These are phyloP conservation scores for Chrysoporthe cubensis DNA, from an alignment of 2,329 filamentous ascomycete genomes.

Conservation along the genomic window DNA sequence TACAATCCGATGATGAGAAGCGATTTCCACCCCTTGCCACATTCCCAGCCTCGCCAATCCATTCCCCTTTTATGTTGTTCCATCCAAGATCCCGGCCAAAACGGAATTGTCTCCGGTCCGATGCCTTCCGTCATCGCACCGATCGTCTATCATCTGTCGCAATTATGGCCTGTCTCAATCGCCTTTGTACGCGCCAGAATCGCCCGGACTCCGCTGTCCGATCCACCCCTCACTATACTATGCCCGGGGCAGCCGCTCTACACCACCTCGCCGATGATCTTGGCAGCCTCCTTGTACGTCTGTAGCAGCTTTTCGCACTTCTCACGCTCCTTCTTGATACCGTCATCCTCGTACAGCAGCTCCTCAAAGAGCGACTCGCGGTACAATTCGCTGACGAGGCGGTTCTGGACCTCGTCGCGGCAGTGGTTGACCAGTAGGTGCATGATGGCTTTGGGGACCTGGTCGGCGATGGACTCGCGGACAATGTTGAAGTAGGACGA, in stretches of 20 bases:
- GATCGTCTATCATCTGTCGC: conserved; percentile 20
- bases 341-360: conserved; percentile 95
- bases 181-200: not conserved
- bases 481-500: conserved; percentile 99
- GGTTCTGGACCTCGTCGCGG: conserved; percentile 97
- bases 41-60: not conserved
- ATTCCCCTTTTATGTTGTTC: not conserved
- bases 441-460: conserved; percentile 99
- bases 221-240: not conserved
- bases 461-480: conserved; percentile 96
- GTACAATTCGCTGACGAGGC: conserved; percentile 93
- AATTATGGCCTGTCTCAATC: not conserved
- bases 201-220: not conserved
- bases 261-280: conserved; percentile 96
- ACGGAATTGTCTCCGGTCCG: not conserved
- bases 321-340: conserved; percentile 94
- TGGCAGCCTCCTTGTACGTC: conserved; percentile 96
- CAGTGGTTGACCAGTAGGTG: conserved; percentile 97
- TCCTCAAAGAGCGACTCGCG: conserved; percentile 90
- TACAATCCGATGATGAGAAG: conserved; percentile 13
- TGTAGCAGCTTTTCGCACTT: conserved; percentile 96
- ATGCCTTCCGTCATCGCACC: conserved; percentile 18
- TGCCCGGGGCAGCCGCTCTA: conserved; percentile 44
- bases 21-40: not conserved
- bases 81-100: conserved; percentile 13